Conservation (phyloP, 1,284 basidiomycete genomes). For the Boletus chippewaensis region DNA sequence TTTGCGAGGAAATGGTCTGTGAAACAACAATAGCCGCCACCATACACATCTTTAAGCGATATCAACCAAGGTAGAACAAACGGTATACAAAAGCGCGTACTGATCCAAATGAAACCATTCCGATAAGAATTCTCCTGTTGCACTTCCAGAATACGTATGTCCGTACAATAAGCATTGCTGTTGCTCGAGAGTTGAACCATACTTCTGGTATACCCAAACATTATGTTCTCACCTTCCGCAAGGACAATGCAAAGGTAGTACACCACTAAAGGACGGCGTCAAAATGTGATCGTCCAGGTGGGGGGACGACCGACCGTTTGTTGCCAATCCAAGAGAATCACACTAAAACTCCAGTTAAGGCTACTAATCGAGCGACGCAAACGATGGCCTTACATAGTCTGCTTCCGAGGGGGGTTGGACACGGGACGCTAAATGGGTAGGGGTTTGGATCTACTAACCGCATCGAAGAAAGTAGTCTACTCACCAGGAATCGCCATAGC, state of each 20-base stretch:
- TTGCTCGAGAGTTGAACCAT: background rate
- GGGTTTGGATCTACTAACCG: background rate
- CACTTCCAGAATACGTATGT: constrained; percentile 23
- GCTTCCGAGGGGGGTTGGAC: background rate
- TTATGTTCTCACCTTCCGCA: constrained; percentile 15
- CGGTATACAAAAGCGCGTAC: constrained; percentile 5
- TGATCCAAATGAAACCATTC: constrained; percentile 13
- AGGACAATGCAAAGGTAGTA: constrained; percentile 19
- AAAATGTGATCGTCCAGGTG: background rate
- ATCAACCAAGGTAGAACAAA: background rate
- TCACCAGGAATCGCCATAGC: constrained; percentile 16
- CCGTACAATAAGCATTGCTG: constrained; percentile 22
- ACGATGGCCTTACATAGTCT: constrained; percentile 8
- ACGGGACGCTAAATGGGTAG: constrained; percentile 8
- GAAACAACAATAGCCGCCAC: constrained; percentile 11
- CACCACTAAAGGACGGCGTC: constrained; percentile 7
- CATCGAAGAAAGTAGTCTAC: background rate
- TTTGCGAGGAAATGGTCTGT: constrained; percentile 7
- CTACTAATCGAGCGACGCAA: background rate
- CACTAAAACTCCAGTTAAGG: constrained; percentile 12
- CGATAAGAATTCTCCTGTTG: constrained; percentile 16
- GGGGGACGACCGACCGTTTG: constrained; percentile 2
- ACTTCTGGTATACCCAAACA: background rate
- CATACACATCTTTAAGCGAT: constrained; percentile 7
- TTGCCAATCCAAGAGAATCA: constrained; percentile 11